A percentile compares a stretch with the other conserved stretches of the same genome.
Conservation (phyloP, 2,329 filamentous ascomycete genomes). For the Aspergillus latus region DNA sequence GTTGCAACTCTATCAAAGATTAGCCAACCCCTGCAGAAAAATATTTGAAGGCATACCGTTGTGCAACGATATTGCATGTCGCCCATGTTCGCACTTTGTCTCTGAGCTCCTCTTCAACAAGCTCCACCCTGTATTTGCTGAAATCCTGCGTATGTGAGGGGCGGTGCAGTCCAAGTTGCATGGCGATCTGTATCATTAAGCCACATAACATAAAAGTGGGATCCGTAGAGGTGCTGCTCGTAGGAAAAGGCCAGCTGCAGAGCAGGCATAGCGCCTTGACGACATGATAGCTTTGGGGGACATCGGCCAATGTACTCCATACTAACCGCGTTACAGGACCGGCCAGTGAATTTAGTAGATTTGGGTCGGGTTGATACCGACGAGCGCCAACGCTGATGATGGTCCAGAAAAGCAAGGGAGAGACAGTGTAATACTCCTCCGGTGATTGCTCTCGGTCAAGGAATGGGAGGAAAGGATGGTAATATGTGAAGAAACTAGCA, state of each 20-base stretch:
- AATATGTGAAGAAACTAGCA: conserved; percentile 62
- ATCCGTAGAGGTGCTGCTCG: conserved; percentile 62
- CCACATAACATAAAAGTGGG: conserved; percentile 66
- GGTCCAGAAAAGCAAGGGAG: conserved; percentile 68
- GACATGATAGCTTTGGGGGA: conserved; percentile 64
- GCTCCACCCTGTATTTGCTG: conserved; percentile 51
- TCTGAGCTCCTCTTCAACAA: conserved; percentile 62
- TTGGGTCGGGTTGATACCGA: conserved; percentile 56
- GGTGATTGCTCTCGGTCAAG: conserved; percentile 56
- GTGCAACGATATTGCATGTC: conserved; percentile 67
- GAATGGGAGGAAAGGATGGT: conserved; percentile 65
- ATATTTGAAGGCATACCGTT: conserved; percentile 50
- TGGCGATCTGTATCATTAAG: conserved; percentile 67
- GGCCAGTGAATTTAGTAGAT: conserved; percentile 54
- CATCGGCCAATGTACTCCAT: conserved; percentile 61
- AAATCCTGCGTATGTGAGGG: conserved; percentile 63
- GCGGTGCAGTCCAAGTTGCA: conserved; percentile 65
- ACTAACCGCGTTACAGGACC: conserved; percentile 58
- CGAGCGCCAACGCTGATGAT: conserved; percentile 63
- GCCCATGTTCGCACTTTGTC: conserved; percentile 68
- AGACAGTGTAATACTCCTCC: conserved; percentile 58
- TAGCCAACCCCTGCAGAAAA: not conserved
- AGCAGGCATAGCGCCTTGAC: conserved; percentile 64
- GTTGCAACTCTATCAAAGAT: conserved; percentile 56
- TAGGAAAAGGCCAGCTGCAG: conserved; percentile 65